A percentile compares a stretch with the other conserved stretches of the same genome.
Evolutionary conservation across 1,139 yeast species (phyloP).

Genomic region (Chernovozyma sophiae-reginae): DNA sequence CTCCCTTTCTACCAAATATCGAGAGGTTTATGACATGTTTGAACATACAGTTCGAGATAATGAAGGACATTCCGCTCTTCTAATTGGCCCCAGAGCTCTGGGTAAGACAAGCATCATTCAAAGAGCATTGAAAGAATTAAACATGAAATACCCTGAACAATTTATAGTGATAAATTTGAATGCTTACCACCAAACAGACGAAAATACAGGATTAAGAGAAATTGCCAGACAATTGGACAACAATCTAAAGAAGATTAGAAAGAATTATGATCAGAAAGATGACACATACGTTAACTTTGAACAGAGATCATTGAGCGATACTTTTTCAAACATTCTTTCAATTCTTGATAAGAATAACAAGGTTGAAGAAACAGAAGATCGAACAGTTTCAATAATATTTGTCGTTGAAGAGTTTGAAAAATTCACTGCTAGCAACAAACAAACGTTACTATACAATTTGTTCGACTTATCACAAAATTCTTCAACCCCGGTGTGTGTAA

Average conservation of each 20-base stretch:
- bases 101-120: slow-evolving; percentile 72
- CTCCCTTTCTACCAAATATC: slow-evolving; percentile 28
- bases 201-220: slow-evolving; percentile 73
- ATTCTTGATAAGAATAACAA: slow-evolving; percentile 23
- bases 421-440: slow-evolving; percentile 69
- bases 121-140: slow-evolving; percentile 49
- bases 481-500: slow-evolving; percentile 71
- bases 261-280: slow-evolving; percentile 10
- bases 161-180: slow-evolving; percentile 63
- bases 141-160: slow-evolving; percentile 32
- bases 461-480: slow-evolving; percentile 81
- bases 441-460: slow-evolving; percentile 78
- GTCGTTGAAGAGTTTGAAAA: slow-evolving; percentile 82
- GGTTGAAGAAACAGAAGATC: not conserved
- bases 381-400: slow-evolving; percentile 58
- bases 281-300: slow-evolving; percentile 27
- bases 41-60: slow-evolving; percentile 62
- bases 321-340: slow-evolving; percentile 36
- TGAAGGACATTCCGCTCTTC: slow-evolving; percentile 77
- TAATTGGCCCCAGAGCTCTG: slow-evolving; percentile 76
- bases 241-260: slow-evolving; percentile 22
- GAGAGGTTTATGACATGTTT: slow-evolving; percentile 53
- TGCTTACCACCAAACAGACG: slow-evolving; percentile 73
- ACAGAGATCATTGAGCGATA: slow-evolving; percentile 36
- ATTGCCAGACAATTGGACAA: slow-evolving; percentile 79